These are phyloP conservation scores for Dendrobium officinale DNA, from an alignment of 106 monocot genomes.

Conservation along the genomic window DNA sequence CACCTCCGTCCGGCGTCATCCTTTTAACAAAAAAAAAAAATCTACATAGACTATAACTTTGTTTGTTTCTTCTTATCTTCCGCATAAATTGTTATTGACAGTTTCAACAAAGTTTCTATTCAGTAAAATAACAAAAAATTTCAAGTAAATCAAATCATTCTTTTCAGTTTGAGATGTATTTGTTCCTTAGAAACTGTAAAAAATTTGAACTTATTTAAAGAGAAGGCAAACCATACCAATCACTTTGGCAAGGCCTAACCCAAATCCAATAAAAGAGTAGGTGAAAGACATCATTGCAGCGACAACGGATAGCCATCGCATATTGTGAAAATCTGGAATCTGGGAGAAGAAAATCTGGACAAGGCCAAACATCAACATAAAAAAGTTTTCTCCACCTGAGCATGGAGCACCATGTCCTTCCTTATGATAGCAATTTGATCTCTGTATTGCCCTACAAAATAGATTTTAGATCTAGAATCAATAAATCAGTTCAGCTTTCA, in stretches of 20 bases:
- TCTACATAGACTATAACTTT: no score
- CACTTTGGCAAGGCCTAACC: slow-evolving; percentile 72
- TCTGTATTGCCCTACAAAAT: slow-evolving; percentile 51
- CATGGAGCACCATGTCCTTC: slow-evolving; percentile 52
- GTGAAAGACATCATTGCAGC: slow-evolving; percentile 82
- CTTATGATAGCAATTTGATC: slow-evolving; percentile 57
- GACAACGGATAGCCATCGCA: slow-evolving; percentile 76
- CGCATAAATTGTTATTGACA: no score
- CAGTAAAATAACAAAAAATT: no score
- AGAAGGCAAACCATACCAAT: slow-evolving; percentile 35
- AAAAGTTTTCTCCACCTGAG: slow-evolving; percentile 16
- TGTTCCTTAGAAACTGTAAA: not conserved
- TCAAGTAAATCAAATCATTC: not conserved
- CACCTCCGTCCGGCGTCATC: no score
- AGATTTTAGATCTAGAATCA: not conserved
- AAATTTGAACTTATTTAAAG: not conserved
- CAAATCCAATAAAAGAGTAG: slow-evolving; percentile 71
- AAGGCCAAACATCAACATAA: slow-evolving; percentile 70
- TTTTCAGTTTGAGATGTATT: not conserved
- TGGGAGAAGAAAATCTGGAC: slow-evolving; percentile 57
- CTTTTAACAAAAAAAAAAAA: no score
- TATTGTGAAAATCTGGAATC: slow-evolving; percentile 77
- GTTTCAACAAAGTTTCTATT: no score
- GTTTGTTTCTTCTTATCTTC: no score
- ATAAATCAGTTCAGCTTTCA: not conserved